Evolutionary conservation across 257 asterid genomes (phyloP).

Genomic region (Solanum okadae): DNA sequence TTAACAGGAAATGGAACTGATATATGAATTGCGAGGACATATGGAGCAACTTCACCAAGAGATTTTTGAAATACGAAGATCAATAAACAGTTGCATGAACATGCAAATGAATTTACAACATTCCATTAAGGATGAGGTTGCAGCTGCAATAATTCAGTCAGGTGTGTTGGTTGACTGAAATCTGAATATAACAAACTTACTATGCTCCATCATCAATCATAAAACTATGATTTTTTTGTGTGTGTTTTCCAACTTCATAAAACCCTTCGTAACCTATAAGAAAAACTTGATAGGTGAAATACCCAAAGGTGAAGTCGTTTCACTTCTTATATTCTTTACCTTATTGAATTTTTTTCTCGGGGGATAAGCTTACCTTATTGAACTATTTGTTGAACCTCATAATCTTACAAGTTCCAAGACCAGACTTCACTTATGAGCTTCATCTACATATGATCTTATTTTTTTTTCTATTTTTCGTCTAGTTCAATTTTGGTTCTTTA

Average conservation of each 20-base stretch:
- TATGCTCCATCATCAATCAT: not conserved
- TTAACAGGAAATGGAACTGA: conserved; percentile 71
- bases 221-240: not conserved
- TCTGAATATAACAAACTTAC: not conserved
- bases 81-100: conserved; percentile 60
- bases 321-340: not conserved
- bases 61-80: conserved; percentile 57
- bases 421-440: not conserved
- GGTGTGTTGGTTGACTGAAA: conserved; percentile 22
- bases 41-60: conserved; percentile 78
- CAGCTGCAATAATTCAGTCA: conserved; percentile 31
- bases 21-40: conserved; percentile 67
- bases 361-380: not conserved
- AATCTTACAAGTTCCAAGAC: not conserved
- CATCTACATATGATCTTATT: not conserved
- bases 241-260: not conserved
- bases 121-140: conserved; percentile 46
- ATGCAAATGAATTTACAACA: conserved; percentile 53
- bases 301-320: not conserved
- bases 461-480: not conserved
- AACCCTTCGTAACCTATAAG: not conserved
- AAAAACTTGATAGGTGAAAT: not conserved
- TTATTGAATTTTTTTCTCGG: not conserved
- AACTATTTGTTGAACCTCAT: not conserved
- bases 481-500: not conserved